Evolutionary conservation across 257 asterid species (phyloP), one percentile per base, ranked within the genome.

Genomic region (Dorcoceras hygrometricum): DNA sequence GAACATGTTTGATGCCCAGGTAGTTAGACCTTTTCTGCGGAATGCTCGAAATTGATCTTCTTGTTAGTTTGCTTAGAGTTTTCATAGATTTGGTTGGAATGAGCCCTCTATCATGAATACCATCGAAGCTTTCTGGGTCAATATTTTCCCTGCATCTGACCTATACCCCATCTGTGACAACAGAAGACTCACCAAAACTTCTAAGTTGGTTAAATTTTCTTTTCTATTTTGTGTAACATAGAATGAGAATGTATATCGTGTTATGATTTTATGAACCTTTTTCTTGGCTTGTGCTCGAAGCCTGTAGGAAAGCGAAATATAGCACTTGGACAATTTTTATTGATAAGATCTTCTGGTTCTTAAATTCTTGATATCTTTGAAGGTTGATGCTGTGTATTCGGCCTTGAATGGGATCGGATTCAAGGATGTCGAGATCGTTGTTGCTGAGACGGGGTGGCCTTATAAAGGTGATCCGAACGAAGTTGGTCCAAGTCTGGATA

Each of bases 1-100:
- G 97, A 93, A 93, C 95, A 93, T 93, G 99, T 93, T 91, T 69
- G 99, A 93, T 74, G 97, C 99, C 11, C 99, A 93, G 97, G 98
- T 92, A 48, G 50, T 39, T 39, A 34, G 46, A 34, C 16, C 16
- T 34, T 10, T 10, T 31, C 7, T 7, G 36, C 36, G 10, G 10
- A 31, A 31, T 4, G 6, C 7, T 8, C 36, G 6, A 8, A 10
- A 26, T 26, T n/a, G n/a, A 26, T 26, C 29, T 26, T 26, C 29
- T 26, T 26, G 29, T 26, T 26, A 2, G 29, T 26, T 26, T 26
- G 29, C 29, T 26, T 26, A 26, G 29, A 26, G 29, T 26, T 26
- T 26, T n/a, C n/a, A n/a, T n/a, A n/a, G n/a, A n/a, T n/a, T n/a
- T n/a, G n/a, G n/a, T n/a, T n/a, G n/a, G n/a, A n/a, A n/a, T n/a